A percentile compares a stretch with the other conserved stretches of the same genome.
phyloP scores from a whole-genome alignment of 805 yeast genomes.

The Metschnikowia lunata region DNA sequence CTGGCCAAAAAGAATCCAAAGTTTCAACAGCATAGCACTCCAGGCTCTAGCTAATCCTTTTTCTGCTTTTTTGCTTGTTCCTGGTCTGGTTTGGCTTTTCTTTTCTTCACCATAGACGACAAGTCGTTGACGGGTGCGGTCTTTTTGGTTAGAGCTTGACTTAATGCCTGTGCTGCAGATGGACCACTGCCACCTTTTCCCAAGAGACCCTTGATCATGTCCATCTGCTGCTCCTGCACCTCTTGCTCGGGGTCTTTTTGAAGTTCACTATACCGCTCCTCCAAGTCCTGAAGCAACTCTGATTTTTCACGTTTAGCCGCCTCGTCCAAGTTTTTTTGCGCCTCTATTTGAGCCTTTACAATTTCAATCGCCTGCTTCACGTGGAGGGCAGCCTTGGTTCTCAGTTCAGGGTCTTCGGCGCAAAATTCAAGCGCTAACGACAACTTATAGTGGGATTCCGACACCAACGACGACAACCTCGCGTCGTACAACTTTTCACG shows the following conservation, averaged over 20 bases:
- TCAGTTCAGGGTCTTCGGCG: slow-evolving; percentile 46
- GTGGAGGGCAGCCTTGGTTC: slow-evolving; percentile 50
- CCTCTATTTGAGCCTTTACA: slow-evolving; percentile 35
- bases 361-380: slow-evolving; percentile 48
- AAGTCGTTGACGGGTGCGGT: slow-evolving; percentile 49
- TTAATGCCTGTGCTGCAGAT: not conserved
- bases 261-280: slow-evolving; percentile 53
- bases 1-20: not conserved
- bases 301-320: slow-evolving; percentile 37
- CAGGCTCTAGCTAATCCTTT: not conserved
- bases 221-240: slow-evolving; percentile 46
- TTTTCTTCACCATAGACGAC: slow-evolving; percentile 59
- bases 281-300: slow-evolving; percentile 52
- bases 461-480: slow-evolving; percentile 50
- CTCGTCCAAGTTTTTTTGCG: slow-evolving; percentile 25
- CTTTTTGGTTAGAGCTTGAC: slow-evolving; percentile 2
- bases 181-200: slow-evolving; percentile 37
- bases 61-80: slow-evolving; percentile 9
- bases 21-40: not conserved
- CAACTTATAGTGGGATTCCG: slow-evolving; percentile 78
- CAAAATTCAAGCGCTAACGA: slow-evolving; percentile 75
- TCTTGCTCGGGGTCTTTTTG: slow-evolving; percentile 48
- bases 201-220: slow-evolving; percentile 52
- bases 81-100: slow-evolving; percentile 10
- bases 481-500: slow-evolving; percentile 49